phyloP scores from a whole-genome alignment of 1,139 yeast genomes.

The Yamadazyma taylorii region DNA sequence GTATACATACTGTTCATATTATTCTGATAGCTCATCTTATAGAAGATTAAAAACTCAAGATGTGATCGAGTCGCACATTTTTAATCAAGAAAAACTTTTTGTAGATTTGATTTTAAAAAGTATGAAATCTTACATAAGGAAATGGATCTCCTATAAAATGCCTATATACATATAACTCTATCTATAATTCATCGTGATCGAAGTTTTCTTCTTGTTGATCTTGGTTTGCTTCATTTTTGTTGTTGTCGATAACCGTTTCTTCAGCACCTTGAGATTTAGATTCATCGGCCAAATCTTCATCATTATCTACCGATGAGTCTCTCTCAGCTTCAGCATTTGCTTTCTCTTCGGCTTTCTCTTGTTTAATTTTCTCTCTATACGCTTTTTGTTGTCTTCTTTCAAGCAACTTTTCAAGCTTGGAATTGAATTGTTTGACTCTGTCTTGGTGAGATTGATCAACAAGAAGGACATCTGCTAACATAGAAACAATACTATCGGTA shows the following conservation, averaged over 20 bases:
- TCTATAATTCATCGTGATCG: conserved; percentile 60
- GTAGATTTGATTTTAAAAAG: no score
- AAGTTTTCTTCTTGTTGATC: conserved; percentile 4
- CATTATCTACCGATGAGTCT: conserved; percentile 12
- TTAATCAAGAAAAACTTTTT: no score
- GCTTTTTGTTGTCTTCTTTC: conserved; percentile 39
- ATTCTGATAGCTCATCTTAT: background rate
- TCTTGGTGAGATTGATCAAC: conserved; percentile 42
- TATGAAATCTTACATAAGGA: background rate
- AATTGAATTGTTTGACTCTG: conserved; percentile 37
- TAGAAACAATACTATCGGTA: conserved; percentile 31
- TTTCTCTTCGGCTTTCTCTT: conserved; percentile 18
- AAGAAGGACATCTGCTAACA: conserved; percentile 32
- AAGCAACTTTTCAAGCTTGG: conserved; percentile 32
- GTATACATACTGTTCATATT: conserved; percentile 1
- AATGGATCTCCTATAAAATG: background rate
- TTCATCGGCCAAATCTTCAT: conserved; percentile 2
- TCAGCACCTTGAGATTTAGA: conserved; percentile 17
- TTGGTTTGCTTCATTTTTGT: conserved; percentile 15
- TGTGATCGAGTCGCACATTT: background rate
- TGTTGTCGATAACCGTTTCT: conserved; percentile 20
- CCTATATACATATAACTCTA: conserved; percentile 2
- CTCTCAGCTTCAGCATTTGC: conserved; percentile 21
- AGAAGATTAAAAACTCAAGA: background rate
- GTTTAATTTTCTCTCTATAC: conserved; percentile 33